A percentile compares a stretch with the other conserved stretches of the same genome.
phyloP scores from a whole-genome alignment of 768 basidiomycete genomes.

The Austroboletus eburneus region DNA sequence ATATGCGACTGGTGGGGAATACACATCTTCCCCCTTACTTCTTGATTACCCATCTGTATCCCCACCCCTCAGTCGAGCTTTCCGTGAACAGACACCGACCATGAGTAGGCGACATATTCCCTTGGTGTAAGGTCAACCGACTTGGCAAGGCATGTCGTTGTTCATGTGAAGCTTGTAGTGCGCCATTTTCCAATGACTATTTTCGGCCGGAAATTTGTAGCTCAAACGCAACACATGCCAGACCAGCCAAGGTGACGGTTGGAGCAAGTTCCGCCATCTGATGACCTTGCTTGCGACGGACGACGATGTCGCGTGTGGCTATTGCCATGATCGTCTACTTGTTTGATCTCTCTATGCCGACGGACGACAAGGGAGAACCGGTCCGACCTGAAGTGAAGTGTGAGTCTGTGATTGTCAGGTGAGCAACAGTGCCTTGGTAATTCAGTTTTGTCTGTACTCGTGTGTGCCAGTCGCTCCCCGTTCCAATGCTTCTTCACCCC shows the following conservation, averaged over 20 bases:
- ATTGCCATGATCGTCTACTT: background rate
- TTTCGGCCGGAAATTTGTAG: constrained; percentile 1
- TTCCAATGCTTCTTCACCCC: constrained; percentile 1
- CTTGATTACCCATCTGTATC: too few species aligned
- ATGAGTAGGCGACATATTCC: constrained; percentile 6
- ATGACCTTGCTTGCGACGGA: background rate
- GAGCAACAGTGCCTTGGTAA: background rate
- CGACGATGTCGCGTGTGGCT: background rate
- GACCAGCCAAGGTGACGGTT: background rate
- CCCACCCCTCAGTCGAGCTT: too few species aligned
- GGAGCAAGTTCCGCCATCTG: too few species aligned
- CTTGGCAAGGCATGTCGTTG: background rate
- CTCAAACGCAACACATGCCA: constrained; percentile 5
- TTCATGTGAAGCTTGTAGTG: background rate
- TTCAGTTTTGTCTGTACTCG: background rate
- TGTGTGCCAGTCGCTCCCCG: background rate
- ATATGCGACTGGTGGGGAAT: too few species aligned
- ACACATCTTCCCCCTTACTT: too few species aligned
- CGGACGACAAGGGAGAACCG: background rate
- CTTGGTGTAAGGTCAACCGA: background rate
- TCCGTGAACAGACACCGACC: too few species aligned
- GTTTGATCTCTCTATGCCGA: constrained; percentile 4
- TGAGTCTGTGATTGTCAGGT: constrained; percentile 1
- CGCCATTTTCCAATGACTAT: constrained; percentile 3
- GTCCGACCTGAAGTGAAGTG: background rate